Evolutionary conservation across 805 yeast genomes (phyloP).

Genomic region (Candida fluviatilis): DNA sequence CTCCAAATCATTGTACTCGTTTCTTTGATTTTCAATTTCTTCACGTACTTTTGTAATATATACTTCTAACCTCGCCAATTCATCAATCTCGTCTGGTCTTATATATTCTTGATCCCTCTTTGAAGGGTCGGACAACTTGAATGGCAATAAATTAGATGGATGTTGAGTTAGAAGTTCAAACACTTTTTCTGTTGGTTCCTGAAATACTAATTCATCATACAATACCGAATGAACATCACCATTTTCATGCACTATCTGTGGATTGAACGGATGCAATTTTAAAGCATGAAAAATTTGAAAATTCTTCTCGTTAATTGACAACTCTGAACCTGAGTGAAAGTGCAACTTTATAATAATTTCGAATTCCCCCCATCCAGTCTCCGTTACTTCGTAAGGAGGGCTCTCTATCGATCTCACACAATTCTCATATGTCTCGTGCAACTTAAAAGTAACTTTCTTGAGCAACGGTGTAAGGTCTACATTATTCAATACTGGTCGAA

Average conservation of each 20-base stretch:
- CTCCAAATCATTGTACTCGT: conserved; percentile 37
- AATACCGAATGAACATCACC: conserved; percentile 44
- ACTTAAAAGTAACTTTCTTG: conserved; percentile 87
- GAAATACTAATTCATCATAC: conserved; percentile 90
- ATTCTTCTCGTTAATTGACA: conserved; percentile 70
- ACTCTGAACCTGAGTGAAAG: conserved; percentile 72
- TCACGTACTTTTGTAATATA: conserved; percentile 34
- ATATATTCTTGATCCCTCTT: conserved; percentile 39
- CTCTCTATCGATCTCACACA: conserved; percentile 80
- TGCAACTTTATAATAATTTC: conserved; percentile 85
- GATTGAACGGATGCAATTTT: conserved; percentile 83
- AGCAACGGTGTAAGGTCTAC: conserved; percentile 77
- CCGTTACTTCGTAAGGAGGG: conserved; percentile 94
- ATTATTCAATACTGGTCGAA: conserved; percentile 65
- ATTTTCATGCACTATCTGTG: conserved; percentile 32
- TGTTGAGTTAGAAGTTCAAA: conserved; percentile 70
- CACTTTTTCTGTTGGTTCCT: conserved; percentile 89
- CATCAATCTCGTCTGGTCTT: conserved; percentile 38
- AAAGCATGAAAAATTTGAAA: conserved; percentile 82
- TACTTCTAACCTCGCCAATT: conserved; percentile 37
- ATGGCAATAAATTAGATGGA: conserved; percentile 56
- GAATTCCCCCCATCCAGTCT: conserved; percentile 99
- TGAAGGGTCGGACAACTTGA: conserved; percentile 26
- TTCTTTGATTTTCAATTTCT: conserved; percentile 38
- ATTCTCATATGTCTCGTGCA: conserved; percentile 90